Evolutionary conservation across 257 asterid genomes (phyloP).

Genomic region (Nicotiana otophora): DNA sequence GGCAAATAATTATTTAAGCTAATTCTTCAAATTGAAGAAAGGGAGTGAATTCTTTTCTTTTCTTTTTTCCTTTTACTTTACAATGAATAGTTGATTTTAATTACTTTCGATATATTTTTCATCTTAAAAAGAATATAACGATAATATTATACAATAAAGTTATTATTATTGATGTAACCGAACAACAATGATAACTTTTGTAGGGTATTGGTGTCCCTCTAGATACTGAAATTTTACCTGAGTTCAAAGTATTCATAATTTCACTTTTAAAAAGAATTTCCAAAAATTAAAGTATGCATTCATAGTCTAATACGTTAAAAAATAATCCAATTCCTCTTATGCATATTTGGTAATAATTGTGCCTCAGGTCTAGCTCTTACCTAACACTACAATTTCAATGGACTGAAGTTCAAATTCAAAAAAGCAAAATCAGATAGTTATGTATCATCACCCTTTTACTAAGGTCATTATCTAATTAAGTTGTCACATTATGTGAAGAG

Average conservation of each 20-base stretch:
- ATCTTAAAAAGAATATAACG: too few relatives aligned
- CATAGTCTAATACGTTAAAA: neutral
- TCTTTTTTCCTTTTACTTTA: too few relatives aligned
- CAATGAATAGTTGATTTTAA: neutral
- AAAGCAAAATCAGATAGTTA: neutral
- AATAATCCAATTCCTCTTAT: neutral
- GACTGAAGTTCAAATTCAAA: neutral
- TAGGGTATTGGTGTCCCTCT: neutral
- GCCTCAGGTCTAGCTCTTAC: neutral
- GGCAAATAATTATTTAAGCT: too few relatives aligned
- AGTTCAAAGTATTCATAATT: neutral
- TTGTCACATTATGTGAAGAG: neutral
- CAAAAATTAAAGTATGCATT: neutral
- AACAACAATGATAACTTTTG: neutral
- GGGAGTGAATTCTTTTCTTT: neutral
- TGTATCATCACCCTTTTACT: neutral
- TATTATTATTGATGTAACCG: neutral
- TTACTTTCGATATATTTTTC: too few relatives aligned
- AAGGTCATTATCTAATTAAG: neutral
- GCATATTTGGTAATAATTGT: neutral
- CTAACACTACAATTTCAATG: neutral
- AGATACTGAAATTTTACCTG: neutral
- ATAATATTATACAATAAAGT: too few relatives aligned
- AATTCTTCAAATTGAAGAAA: too few relatives aligned
- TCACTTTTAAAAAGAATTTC: neutral